Evolutionary conservation across 306 rosid genomes (phyloP).

Genomic region (Castanopsis chinensis): DNA sequence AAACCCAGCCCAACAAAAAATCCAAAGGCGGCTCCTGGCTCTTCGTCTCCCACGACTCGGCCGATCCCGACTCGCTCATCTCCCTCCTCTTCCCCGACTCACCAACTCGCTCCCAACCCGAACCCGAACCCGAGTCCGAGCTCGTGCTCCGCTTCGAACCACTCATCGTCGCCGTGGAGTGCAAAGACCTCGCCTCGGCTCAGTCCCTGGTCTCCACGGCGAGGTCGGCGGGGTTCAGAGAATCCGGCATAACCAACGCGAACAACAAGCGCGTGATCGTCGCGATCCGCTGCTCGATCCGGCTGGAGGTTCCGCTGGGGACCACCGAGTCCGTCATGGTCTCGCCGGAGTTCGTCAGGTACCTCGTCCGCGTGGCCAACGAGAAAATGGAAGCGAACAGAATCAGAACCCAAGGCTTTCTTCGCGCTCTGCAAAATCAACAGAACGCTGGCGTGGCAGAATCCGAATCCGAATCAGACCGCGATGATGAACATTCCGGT

Average conservation of each 20-base stretch:
- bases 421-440: slow-evolving; percentile 30
- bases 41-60: slow-evolving; percentile 70
- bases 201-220: slow-evolving; percentile 77
- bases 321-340: slow-evolving; percentile 55
- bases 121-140: slow-evolving; percentile 28
- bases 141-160: slow-evolving; percentile 93
- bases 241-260: slow-evolving; percentile 77
- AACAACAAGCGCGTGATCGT: slow-evolving; percentile 71
- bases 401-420: slow-evolving; percentile 72
- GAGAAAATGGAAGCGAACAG: slow-evolving; percentile 80
- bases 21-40: slow-evolving; percentile 89
- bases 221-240: slow-evolving; percentile 85
- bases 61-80: slow-evolving; percentile 60
- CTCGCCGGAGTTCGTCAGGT: slow-evolving; percentile 61
- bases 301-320: slow-evolving; percentile 84
- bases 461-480: slow-evolving; percentile 10
- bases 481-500: slow-evolving; percentile 45
- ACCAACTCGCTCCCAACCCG: background rate
- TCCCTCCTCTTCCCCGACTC: slow-evolving; percentile 53
- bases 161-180: slow-evolving; percentile 80
- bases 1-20: slow-evolving; percentile 52
- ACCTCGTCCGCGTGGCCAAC: slow-evolving; percentile 68
- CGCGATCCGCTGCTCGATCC: slow-evolving; percentile 86
- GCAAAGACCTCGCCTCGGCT: slow-evolving; percentile 71
- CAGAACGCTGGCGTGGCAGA: slow-evolving; percentile 7